Percentiles rank a stretch among this genome's conserved stretches.
Conservation (phyloP, 2,329 filamentous ascomycete species). For the Fusarium anthophilum region DNA sequence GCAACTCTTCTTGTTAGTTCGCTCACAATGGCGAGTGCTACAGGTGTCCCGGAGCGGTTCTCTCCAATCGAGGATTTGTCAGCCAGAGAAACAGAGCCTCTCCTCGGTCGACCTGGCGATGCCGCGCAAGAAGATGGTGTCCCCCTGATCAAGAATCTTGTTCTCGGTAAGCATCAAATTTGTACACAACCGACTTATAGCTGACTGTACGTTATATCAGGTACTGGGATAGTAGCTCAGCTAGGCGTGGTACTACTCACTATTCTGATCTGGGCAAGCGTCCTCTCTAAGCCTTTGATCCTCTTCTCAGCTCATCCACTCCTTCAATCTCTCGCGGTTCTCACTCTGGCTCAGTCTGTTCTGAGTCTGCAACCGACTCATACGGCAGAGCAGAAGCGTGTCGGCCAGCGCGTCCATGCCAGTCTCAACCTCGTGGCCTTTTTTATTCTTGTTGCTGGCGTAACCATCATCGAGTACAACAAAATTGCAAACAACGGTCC, state of each 20-base stretch:
- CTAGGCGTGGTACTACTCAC: constrained; percentile 79
- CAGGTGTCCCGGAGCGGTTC: constrained; percentile 68
- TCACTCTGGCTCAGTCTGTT: constrained; percentile 81
- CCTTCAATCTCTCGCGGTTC: constrained; percentile 70
- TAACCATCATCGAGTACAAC: constrained; percentile 82
- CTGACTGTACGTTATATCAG: constrained; percentile 54
- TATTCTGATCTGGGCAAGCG: constrained; percentile 78
- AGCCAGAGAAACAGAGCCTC: constrained; percentile 52
- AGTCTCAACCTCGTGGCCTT: constrained; percentile 74
- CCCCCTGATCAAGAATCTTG: constrained; percentile 74
- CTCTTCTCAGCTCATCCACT: constrained; percentile 92
- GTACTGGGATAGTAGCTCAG: constrained; percentile 84
- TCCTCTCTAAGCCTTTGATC: constrained; percentile 75
- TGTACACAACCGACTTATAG: neutral
- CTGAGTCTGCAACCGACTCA: constrained; percentile 90
- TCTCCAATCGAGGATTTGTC: constrained; percentile 42
- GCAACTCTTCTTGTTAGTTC: neutral
- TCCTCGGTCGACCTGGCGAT: constrained; percentile 71
- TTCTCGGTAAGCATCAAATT: constrained; percentile 67
- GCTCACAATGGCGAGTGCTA: constrained; percentile 71
- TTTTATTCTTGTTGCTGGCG: constrained; percentile 69
- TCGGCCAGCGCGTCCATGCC: constrained; percentile 71
- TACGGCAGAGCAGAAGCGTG: constrained; percentile 75
- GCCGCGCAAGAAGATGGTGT: constrained; percentile 73
- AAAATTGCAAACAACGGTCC: constrained; percentile 73